Evolutionary conservation across 768 basidiomycete species (phyloP), one percentile per base, ranked within the genome.

Genomic region (Clitopilus hobsonii): DNA sequence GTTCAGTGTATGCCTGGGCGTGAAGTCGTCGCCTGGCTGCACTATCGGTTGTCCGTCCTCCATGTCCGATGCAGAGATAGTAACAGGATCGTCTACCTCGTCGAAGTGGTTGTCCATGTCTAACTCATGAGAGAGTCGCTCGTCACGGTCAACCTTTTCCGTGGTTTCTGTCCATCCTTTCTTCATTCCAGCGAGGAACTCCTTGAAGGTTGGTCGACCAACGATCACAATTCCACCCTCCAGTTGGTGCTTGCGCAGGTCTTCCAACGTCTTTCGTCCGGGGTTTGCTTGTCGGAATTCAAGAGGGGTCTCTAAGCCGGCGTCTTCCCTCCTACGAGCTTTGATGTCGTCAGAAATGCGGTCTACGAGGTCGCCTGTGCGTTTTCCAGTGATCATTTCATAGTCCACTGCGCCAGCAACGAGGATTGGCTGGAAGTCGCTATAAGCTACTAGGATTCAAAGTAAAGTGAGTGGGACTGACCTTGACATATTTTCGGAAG

Each of bases 401-500:
- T 91, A 99, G 77, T 99, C 97, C 29, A 98, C 75, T 0, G 94
- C 97, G 1, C 94, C 94, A 5, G 96, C 94, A 29, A 95, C 90
- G 5, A 99, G 78, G 54, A 96, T 82, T 7, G 97, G 97, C 97
- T 99, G 64, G 13, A 55, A 51, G 47, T 45, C 38, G 51, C 29
- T 51, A 57, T 29, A 54, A 61, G 26, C 32, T 11, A 36, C 13
- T 10, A 3, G 32, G n/a, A 36, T 36, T n/a, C n/a, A n/a, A n/a
- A 49, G 47, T 38, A 55, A 20, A 58, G 63, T 60, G 52, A 61
- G 54, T 36, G 53, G 52, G 54, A 48, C 84, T 60, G 59, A 97
- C 97, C 89, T 97, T 96, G 75, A 98, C 84, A 72, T 97, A 98
- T 78, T 91, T 93, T 69, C 91, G 88, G 76, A 98, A 98, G 76